Percentiles rank a stretch among this genome's conserved stretches.
Evolutionary conservation across 1,284 basidiomycete species (phyloP).

Genomic region (Irpex lacteus): DNA sequence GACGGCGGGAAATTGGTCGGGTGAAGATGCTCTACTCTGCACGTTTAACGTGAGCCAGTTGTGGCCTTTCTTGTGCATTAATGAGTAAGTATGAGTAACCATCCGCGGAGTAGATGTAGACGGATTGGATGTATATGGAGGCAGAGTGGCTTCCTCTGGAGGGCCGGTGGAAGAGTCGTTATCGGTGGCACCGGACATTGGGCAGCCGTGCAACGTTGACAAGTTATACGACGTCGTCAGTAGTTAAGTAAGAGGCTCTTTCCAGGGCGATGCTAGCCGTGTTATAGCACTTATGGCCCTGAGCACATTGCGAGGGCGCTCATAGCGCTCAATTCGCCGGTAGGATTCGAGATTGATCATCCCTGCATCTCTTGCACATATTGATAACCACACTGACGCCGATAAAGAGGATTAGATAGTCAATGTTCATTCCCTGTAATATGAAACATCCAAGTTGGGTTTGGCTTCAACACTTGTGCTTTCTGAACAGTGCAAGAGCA

Average conservation of each 20-base stretch:
- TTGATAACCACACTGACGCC: no score
- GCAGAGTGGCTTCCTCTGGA: not conserved
- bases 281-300: not conserved
- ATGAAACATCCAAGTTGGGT: no score
- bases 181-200: not conserved
- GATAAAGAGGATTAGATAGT: no score
- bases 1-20: not conserved
- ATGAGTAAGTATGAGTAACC: not conserved
- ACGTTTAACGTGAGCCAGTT: conserved; percentile 3
- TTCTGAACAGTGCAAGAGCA: no score
- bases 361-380: no score
- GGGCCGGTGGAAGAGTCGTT: not conserved
- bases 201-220: not conserved
- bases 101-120: not conserved
- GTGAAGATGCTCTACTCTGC: not conserved
- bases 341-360: no score
- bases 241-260: not conserved
- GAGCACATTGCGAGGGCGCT: no score
- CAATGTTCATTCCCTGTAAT: no score
- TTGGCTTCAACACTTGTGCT: no score
- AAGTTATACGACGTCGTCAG: not conserved
- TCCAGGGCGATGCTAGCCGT: not conserved
- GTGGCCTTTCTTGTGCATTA: not conserved
- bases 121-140: not conserved
- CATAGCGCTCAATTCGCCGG: no score